Percentiles rank a stretch among this genome's conserved stretches.
These are phyloP conservation scores for Lepiota venenata DNA, from an alignment of 768 basidiomycete species.

Conservation along the genomic window DNA sequence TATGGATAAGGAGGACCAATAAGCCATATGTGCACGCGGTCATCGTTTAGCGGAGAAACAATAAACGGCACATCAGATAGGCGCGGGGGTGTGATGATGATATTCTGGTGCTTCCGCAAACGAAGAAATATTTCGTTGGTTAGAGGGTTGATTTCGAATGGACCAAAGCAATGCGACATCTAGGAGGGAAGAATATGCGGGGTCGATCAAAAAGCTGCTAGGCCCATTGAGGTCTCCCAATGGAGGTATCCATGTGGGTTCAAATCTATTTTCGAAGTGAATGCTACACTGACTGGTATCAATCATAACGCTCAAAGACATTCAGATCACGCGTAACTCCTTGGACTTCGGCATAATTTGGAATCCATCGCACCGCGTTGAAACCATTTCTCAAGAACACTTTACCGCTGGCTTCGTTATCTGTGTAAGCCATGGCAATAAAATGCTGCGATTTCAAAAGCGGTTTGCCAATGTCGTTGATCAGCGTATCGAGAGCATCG, in stretches of 20 bases:
- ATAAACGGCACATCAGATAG: conserved; percentile 33
- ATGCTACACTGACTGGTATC: too few species aligned
- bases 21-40: conserved; percentile 38
- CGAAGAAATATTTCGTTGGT: conserved; percentile 55
- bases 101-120: conserved; percentile 44
- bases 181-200: too few species aligned
- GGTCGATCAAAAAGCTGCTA: too few species aligned
- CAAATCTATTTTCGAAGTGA: conserved; percentile 12
- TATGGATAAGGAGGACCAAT: conserved; percentile 51
- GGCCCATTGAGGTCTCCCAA: too few species aligned
- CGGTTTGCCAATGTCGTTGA: conserved; percentile 60
- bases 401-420: conserved; percentile 56
- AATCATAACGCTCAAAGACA: conserved; percentile 24
- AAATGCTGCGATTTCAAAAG: conserved; percentile 55
- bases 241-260: too few species aligned
- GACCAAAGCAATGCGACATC: conserved; percentile 12
- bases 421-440: conserved; percentile 39
- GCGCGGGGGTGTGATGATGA: conserved; percentile 55
- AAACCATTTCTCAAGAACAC: conserved; percentile 73
- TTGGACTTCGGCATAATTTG: conserved; percentile 33
- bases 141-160: conserved; percentile 35
- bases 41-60: conserved; percentile 42
- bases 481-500: conserved; percentile 50
- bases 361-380: conserved; percentile 30
- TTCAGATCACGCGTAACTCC: conserved; percentile 34